Evolutionary conservation across 306 rosid species (phyloP), one percentile per base, ranked within the genome.

Genomic region (Vigna mungo): DNA sequence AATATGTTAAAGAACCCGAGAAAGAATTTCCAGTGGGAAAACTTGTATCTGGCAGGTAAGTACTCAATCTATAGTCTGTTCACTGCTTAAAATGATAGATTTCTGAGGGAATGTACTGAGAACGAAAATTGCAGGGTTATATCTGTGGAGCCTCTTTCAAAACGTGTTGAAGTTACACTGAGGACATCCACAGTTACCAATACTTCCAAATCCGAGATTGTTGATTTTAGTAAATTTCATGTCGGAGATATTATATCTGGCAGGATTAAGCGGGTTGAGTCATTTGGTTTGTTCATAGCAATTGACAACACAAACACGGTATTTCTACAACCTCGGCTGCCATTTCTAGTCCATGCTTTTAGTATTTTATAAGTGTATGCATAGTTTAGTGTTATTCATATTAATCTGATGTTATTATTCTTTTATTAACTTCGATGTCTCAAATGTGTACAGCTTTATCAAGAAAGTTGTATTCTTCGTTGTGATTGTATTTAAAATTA

Each of bases 111-210:
- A 58, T 84, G 20, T 54, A 81, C 78, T 87, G 63, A 87, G 82
- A 73, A 32, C 54, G 60, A 54, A 39, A 54, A 41, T 21, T 51
- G 69, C 97, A 95, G 99, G 97, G 87, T 95, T 66, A 69, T 86
- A 76, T 89, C 96, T 52, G 89, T 88, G 72, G 99, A 95, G 86
- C 96, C 91, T 63, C 87, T 90, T 9, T 95, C 97, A 32, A 89
- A 87, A 76, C 91, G 97, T 76, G 90, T 95, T 73, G 94, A 92
- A 90, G 97, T 95, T 60, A 88, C 97, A 48, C 77, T 95, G 85
- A 92, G 79, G 90, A 83, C 91, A 53, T 68, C 79, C 80, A 71
- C 78, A 1, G 81, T 55, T 61, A 76, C 86, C 78, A 46, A 78
- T 37, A 61, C 20, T 53, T 37, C 78, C 58, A 85, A 81, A 74